Evolutionary conservation across 805 yeast species (phyloP).

Genomic region (Tetrapisispora arboricola): DNA sequence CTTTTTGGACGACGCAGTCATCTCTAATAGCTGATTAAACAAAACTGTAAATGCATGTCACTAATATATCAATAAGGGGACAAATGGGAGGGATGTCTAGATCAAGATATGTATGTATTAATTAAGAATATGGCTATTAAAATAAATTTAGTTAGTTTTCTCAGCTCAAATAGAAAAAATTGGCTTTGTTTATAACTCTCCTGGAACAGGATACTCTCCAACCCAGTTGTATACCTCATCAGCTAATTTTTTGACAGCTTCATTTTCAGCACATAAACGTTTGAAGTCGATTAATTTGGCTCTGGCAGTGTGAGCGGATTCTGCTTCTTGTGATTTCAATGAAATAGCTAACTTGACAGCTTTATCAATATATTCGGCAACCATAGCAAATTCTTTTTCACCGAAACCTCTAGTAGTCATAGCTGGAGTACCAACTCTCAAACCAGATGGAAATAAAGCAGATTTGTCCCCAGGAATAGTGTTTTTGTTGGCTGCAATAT

Average conservation of each 20-base stretch:
- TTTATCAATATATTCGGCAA: slow-evolving; percentile 67
- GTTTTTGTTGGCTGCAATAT: slow-evolving; percentile 93
- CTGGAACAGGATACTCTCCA: slow-evolving; percentile 77
- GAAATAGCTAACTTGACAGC: slow-evolving; percentile 64
- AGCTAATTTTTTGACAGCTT: slow-evolving; percentile 49
- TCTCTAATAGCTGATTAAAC: too few species aligned
- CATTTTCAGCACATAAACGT: slow-evolving; percentile 52
- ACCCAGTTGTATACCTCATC: slow-evolving; percentile 66
- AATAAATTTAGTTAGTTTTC: background rate
- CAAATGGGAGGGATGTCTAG: too few species aligned
- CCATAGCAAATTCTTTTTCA: slow-evolving; percentile 65
- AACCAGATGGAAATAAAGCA: slow-evolving; percentile 91
- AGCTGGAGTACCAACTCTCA: slow-evolving; percentile 96
- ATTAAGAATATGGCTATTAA: background rate
- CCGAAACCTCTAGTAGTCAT: slow-evolving; percentile 95
- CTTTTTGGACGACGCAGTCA: too few species aligned
- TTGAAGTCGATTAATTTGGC: slow-evolving; percentile 60
- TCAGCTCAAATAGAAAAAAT: background rate
- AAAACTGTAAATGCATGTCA: too few species aligned
- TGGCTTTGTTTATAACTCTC: slow-evolving; percentile 37
- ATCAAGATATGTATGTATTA: too few species aligned
- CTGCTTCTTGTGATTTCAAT: slow-evolving; percentile 45
- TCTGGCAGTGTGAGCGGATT: slow-evolving; percentile 56
- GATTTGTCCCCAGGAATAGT: slow-evolving; percentile 94
- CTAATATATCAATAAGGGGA: too few species aligned